These are phyloP conservation scores for Sporothrix inflata DNA, from an alignment of 2,329 filamentous ascomycete genomes.

Conservation along the genomic window DNA sequence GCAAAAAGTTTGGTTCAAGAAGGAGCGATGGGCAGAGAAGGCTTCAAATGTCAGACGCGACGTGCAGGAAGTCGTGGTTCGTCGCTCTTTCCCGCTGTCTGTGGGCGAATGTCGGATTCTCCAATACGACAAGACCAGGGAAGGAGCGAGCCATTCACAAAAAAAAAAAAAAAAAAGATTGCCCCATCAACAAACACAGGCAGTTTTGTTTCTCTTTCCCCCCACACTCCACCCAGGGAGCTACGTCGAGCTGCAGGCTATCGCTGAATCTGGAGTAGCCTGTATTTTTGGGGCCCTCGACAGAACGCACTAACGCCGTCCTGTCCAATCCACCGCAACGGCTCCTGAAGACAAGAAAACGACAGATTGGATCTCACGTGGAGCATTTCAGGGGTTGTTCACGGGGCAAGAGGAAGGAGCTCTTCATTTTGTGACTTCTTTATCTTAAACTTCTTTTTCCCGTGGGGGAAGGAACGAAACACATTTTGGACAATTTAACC, in stretches of 20 bases:
- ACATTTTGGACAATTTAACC: neutral
- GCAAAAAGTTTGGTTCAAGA: neutral
- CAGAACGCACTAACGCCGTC: constrained; percentile 6
- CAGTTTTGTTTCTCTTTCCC: constrained; percentile 18
- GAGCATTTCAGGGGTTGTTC: neutral
- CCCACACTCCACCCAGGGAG: constrained; percentile 12
- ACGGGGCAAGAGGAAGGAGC: neutral
- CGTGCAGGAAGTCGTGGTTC: neutral
- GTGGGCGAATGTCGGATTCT: neutral
- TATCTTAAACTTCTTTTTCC: neutral
- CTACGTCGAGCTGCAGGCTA: constrained; percentile 18
- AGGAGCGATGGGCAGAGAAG: neutral
- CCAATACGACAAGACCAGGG: neutral
- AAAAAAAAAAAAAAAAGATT: constrained; percentile 21
- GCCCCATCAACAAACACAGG: constrained; percentile 25
- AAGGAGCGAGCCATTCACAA: constrained; percentile 21
- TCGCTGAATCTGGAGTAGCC: constrained; percentile 23
- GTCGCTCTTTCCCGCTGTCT: neutral
- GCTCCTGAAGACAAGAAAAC: neutral
- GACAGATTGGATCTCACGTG: constrained; percentile 1
- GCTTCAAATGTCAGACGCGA: neutral
- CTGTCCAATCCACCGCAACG: neutral
- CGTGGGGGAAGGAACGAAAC: neutral
- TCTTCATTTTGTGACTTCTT: neutral
- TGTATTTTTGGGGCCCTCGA: neutral